Percentiles rank a stretch among this genome's conserved stretches.
phyloP scores from a whole-genome alignment of 495 filamentous ascomycete genomes.

The Aspergillus asperescens region DNA sequence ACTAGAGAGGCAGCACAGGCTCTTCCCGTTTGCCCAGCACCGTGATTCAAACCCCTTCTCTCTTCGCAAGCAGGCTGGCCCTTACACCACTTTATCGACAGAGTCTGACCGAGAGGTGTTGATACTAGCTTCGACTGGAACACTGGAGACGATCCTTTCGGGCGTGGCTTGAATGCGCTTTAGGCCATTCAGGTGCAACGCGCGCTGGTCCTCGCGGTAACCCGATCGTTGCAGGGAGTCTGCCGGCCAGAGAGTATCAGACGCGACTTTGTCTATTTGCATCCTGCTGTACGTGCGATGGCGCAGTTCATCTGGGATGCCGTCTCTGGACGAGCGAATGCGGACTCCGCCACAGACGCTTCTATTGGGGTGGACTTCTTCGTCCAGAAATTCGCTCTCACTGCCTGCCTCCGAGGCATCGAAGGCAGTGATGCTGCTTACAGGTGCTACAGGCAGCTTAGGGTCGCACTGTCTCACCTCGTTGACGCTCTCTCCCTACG shows the following conservation, averaged over 20 bases:
- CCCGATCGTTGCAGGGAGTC: constrained; percentile 17
- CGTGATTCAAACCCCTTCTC: neutral
- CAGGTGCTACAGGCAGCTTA: constrained; percentile 45
- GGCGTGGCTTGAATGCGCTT: constrained; percentile 36
- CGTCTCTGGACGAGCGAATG: neutral
- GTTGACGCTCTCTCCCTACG: neutral
- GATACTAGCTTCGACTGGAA: constrained; percentile 25
- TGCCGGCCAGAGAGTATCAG: neutral
- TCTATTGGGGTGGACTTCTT: neutral
- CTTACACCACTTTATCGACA: neutral
- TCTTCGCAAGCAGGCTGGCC: neutral
- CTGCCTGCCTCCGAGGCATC: too few species aligned
- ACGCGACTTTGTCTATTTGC: constrained; percentile 25
- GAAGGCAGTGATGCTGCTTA: constrained; percentile 33
- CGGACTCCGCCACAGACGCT: neutral
- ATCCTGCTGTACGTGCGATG: constrained; percentile 10
- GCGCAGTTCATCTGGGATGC: neutral
- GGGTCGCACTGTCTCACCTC: constrained; percentile 39
- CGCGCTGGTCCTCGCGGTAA: neutral
- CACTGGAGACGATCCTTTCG: constrained; percentile 27
- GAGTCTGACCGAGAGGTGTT: constrained; percentile 29
- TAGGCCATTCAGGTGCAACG: constrained; percentile 24
- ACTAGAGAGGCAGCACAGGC: neutral
- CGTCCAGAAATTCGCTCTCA: neutral
- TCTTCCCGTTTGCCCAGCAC: neutral